Conservation (phyloP, 2,329 filamentous ascomycete species). For the Penicillium janthinellum region DNA sequence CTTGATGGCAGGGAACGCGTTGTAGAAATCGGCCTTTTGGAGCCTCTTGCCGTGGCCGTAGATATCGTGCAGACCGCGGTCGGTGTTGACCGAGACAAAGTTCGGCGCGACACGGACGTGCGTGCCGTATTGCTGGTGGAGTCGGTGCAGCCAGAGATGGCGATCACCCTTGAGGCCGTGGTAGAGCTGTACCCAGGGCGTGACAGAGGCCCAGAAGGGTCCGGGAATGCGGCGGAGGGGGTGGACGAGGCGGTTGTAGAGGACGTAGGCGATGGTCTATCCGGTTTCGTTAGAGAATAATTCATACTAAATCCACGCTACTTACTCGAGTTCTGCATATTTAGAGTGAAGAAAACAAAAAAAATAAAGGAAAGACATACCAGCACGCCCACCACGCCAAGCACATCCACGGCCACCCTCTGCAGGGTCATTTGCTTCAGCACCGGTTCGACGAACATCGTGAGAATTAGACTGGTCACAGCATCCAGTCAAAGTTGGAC, state of each 20-base stretch:
- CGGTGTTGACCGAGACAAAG: constrained; percentile 74
- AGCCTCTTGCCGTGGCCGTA: constrained; percentile 45
- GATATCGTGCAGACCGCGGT: constrained; percentile 54
- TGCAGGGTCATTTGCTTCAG: constrained; percentile 22
- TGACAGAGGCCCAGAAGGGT: constrained; percentile 34
- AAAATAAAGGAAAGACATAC: constrained; percentile 15
- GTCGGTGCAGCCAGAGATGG: constrained; percentile 70
- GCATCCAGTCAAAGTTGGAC: neutral
- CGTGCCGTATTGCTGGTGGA: constrained; percentile 70
- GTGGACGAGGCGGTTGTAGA: constrained; percentile 41
- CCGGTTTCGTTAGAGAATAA: neutral
- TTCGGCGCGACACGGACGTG: constrained; percentile 78
- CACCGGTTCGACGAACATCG: constrained; percentile 29
- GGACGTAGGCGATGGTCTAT: constrained; percentile 32
- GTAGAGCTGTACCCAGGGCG: constrained; percentile 64
- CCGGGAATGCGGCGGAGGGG: constrained; percentile 37
- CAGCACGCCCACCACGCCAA: constrained; percentile 20
- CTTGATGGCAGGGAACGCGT: constrained; percentile 68
- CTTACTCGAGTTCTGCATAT: neutral
- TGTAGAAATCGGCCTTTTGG: constrained; percentile 71
- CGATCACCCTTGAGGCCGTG: constrained; percentile 74
- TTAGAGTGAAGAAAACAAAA: neutral
- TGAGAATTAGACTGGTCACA: constrained; percentile 10
- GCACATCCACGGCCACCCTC: constrained; percentile 18
- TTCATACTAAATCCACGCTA: neutral